Percentiles rank a stretch among this genome's conserved stretches.
Conservation (phyloP, 495 filamentous ascomycete species). For the Tirmania nivea region DNA sequence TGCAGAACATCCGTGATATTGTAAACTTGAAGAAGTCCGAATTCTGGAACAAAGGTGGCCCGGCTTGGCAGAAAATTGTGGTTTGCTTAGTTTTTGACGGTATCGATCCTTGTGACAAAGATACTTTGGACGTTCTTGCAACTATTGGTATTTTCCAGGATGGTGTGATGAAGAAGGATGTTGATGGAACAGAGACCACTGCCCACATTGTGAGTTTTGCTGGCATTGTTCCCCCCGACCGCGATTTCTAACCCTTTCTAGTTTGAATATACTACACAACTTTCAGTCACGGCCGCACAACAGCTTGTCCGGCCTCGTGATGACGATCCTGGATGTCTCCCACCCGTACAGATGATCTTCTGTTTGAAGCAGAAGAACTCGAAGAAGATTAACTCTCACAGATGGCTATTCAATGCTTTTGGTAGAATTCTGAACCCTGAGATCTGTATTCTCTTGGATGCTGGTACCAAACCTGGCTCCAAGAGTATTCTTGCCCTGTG, state of each 20-base stretch:
- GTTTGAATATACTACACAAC: slow-evolving; percentile 24
- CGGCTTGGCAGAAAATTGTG: slow-evolving; percentile 25
- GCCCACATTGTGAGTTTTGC: slow-evolving; percentile 22
- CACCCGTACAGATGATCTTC: slow-evolving; percentile 24
- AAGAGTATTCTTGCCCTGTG: slow-evolving; percentile 22
- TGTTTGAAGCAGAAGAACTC: slow-evolving; percentile 25
- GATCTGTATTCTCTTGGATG: slow-evolving; percentile 23
- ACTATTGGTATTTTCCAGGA: slow-evolving; percentile 24
- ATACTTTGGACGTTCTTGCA: slow-evolving; percentile 22
- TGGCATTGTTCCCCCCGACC: slow-evolving; percentile 1
- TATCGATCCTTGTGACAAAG: slow-evolving; percentile 21
- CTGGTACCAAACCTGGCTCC: slow-evolving; percentile 22
- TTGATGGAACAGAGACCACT: slow-evolving; percentile 22
- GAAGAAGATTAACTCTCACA: slow-evolving; percentile 26
- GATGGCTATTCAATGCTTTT: slow-evolving; percentile 25
- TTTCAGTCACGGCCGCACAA: slow-evolving; percentile 42
- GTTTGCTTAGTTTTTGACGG: slow-evolving; percentile 24
- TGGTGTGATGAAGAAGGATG: slow-evolving; percentile 21
- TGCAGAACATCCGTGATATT: slow-evolving; percentile 25
- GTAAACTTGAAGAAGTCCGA: slow-evolving; percentile 22
- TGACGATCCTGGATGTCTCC: slow-evolving; percentile 17
- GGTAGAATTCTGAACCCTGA: slow-evolving; percentile 23
- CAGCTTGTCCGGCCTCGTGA: slow-evolving; percentile 81
- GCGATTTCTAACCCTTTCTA: slow-evolving; percentile 2
- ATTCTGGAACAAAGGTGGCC: slow-evolving; percentile 22